Conservation (phyloP, 2,329 filamentous ascomycete species). For the Pseudogymnoascus sp. region DNA sequence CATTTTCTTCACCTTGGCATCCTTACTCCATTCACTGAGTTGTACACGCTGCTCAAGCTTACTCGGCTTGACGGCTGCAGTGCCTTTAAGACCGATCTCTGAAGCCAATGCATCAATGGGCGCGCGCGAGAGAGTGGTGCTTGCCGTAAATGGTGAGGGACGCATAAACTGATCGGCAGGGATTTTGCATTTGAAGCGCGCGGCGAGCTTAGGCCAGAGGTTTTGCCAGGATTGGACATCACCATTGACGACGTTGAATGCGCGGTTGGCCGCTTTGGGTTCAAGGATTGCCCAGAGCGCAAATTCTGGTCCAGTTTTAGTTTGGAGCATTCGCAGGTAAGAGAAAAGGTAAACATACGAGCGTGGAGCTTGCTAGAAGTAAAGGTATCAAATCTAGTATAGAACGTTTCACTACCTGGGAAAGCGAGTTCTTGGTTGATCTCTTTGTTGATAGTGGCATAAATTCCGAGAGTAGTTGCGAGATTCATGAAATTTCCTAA, state of each 20-base stretch:
- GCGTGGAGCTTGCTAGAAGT: neutral
- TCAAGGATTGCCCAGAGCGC: conserved; percentile 15
- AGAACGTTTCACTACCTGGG: conserved; percentile 21
- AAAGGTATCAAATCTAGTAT: neutral
- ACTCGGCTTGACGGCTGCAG: conserved; percentile 16
- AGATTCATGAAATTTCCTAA: conserved; percentile 29
- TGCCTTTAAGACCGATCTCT: conserved; percentile 22
- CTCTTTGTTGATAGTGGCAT: conserved; percentile 25
- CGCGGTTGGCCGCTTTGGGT: conserved; percentile 26
- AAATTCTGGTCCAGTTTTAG: neutral
- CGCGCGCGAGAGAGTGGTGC: conserved; percentile 12
- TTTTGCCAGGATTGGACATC: conserved; percentile 32
- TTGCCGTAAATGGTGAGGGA: neutral
- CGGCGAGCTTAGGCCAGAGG: conserved; percentile 34
- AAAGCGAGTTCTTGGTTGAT: conserved; percentile 28
- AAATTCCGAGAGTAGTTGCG: conserved; percentile 15
- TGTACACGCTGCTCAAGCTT: conserved; percentile 24
- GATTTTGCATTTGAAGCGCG: conserved; percentile 26
- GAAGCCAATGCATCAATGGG: conserved; percentile 21
- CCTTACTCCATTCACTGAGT: conserved; percentile 12
- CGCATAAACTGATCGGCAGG: neutral
- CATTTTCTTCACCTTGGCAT: conserved; percentile 6
- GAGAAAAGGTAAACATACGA: neutral
- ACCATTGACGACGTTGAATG: conserved; percentile 35
- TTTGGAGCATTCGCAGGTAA: neutral